Percentiles rank a stretch among this genome's conserved stretches.
phyloP scores from a whole-genome alignment of 352 stramenopile genomes.

The Phytophthora ohioensis region DNA sequence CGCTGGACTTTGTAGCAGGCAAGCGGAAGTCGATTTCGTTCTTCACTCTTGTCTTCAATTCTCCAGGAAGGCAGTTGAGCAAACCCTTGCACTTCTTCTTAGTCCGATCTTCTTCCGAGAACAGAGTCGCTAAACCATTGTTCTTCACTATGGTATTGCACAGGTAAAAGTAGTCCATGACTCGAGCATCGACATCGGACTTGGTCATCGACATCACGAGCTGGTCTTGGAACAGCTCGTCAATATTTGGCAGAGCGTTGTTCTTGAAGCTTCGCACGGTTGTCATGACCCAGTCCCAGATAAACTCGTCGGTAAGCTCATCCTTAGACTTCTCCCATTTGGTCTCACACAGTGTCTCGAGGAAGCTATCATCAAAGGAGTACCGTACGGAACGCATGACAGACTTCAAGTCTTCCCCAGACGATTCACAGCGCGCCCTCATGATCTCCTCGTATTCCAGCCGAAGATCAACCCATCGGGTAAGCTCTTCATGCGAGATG shows the following conservation, averaged over 20 bases:
- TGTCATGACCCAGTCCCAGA: conserved; percentile 16
- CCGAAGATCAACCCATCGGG: conserved; percentile 21
- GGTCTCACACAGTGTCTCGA: conserved; percentile 1
- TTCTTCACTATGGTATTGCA: conserved; percentile 28
- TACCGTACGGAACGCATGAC: conserved; percentile 21
- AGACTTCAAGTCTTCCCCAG: conserved; percentile 20
- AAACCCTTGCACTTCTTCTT: conserved; percentile 29
- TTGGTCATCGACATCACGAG: conserved; percentile 9
- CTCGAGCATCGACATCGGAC: conserved; percentile 16
- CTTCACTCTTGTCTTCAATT: conserved; percentile 16
- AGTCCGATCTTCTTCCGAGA: conserved; percentile 3
- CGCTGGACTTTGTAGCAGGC: conserved; percentile 2
- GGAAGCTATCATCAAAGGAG: conserved; percentile 21
- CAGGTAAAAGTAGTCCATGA: conserved; percentile 22
- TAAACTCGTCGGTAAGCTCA: conserved; percentile 17
- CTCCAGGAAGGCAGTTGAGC: conserved; percentile 5
- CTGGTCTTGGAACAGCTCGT: conserved; percentile 17
- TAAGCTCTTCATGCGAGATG: conserved; percentile 31
- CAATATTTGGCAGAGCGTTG: conserved; percentile 11
- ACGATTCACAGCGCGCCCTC: conserved; percentile 19
- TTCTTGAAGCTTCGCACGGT: conserved; percentile 15
- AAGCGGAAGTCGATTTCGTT: conserved; percentile 20
- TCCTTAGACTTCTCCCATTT: conserved; percentile 23
- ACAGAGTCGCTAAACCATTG: conserved; percentile 7
- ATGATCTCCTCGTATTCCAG: conserved; percentile 33